phyloP scores from a whole-genome alignment of 345 rosid genomes.

The Euphorbia pulcherrima region DNA sequence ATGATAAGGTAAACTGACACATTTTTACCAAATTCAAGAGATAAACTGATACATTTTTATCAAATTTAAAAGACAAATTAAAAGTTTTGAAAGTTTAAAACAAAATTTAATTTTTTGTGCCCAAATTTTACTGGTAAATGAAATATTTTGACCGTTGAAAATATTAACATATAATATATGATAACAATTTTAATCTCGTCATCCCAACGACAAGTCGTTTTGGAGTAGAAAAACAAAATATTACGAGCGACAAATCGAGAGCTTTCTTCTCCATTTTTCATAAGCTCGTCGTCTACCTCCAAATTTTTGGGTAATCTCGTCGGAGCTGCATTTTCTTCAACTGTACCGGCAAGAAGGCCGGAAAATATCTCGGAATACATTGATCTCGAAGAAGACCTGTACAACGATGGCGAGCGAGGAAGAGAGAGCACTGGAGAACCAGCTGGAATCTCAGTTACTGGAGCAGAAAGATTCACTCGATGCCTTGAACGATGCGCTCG shows the following conservation, averaged over 20 bases:
- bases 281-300: background rate
- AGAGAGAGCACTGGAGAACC: conserved; percentile 67
- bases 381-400: background rate
- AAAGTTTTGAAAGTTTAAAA: too few relatives aligned
- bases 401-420: conserved; percentile 51
- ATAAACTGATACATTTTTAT: too few relatives aligned
- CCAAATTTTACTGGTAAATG: too few relatives aligned
- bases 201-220: background rate
- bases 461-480: conserved; percentile 76
- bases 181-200: too few relatives aligned
- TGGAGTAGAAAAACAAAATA: too few relatives aligned
- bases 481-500: conserved; percentile 62
- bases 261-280: background rate
- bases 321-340: background rate
- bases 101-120: too few relatives aligned
- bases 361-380: background rate
- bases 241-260: background rate
- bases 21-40: too few relatives aligned
- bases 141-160: too few relatives aligned
- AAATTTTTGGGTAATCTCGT: background rate
- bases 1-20: too few relatives aligned
- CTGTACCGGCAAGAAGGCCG: background rate
- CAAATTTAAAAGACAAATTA: too few relatives aligned
- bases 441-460: conserved; percentile 60
- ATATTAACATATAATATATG: too few relatives aligned